Conservation (phyloP, 352 stramenopile species). For the Globisporangium apiculatum region DNA sequence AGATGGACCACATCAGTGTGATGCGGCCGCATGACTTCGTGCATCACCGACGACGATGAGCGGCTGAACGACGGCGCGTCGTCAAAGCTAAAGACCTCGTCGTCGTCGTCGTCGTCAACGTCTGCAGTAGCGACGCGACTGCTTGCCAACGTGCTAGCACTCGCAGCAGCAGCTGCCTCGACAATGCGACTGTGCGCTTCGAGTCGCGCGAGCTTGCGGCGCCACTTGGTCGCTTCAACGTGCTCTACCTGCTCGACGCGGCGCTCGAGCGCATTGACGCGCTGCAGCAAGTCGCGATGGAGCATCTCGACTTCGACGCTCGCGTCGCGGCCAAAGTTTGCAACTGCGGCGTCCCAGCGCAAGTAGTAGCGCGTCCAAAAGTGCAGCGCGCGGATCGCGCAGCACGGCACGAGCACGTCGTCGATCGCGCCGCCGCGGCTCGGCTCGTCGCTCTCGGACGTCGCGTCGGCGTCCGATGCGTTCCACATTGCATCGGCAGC, state of each 20-base stretch:
- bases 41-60: neutral
- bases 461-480: slow-evolving; percentile 20
- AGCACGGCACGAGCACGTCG: slow-evolving; percentile 65
- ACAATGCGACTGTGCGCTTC: neutral
- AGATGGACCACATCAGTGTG: slow-evolving; percentile 13
- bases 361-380: slow-evolving; percentile 82
- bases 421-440: slow-evolving; percentile 26
- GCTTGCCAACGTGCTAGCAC: slow-evolving; percentile 4
- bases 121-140: neutral
- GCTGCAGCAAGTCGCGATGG: slow-evolving; percentile 40
- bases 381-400: slow-evolving; percentile 53
- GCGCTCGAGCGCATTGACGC: slow-evolving; percentile 23
- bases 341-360: slow-evolving; percentile 54
- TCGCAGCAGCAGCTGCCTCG: neutral
- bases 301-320: slow-evolving; percentile 50
- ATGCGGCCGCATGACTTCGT: slow-evolving; percentile 5
- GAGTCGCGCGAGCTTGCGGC: slow-evolving; percentile 16
- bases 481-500: slow-evolving; percentile 25
- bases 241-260: slow-evolving; percentile 17
- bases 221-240: slow-evolving; percentile 25
- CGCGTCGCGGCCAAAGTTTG: slow-evolving; percentile 47
- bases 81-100: slow-evolving; percentile 15
- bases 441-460: slow-evolving; percentile 31
- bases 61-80: slow-evolving; percentile 1
- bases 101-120: slow-evolving; percentile 8